These are phyloP conservation scores for Saccharomyces hybrid DNA, from an alignment of 1,139 yeast species.

Conservation along the genomic window DNA sequence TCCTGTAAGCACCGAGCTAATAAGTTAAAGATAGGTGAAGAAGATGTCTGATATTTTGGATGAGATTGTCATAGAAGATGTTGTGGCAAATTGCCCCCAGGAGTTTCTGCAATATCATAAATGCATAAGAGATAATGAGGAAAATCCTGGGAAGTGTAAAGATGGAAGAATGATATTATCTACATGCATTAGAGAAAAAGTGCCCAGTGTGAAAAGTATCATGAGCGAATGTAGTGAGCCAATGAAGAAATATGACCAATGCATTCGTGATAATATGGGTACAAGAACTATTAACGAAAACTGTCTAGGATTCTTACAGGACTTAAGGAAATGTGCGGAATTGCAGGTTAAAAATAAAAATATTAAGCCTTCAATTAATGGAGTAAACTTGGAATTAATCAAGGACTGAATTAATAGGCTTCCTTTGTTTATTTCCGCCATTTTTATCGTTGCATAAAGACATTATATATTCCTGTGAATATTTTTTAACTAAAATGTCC, in stretches of 20 bases:
- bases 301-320: slow-evolving; percentile 14
- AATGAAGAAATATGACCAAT: slow-evolving; percentile 28
- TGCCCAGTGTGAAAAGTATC: slow-evolving; percentile 32
- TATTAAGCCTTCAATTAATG: slow-evolving; percentile 15
- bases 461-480: background rate
- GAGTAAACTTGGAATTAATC: slow-evolving; percentile 2
- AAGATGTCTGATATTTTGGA: slow-evolving; percentile 17
- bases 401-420: background rate
- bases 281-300: slow-evolving; percentile 19
- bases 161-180: slow-evolving; percentile 27
- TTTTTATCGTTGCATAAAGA: background rate
- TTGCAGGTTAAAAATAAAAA: slow-evolving; percentile 13
- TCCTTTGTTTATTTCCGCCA: background rate
- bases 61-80: slow-evolving; percentile 24
- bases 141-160: slow-evolving; percentile 27
- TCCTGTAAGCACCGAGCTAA: background rate
- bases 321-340: slow-evolving; percentile 19
- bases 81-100: slow-evolving; percentile 33
- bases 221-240: slow-evolving; percentile 25
- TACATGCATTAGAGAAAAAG: slow-evolving; percentile 26
- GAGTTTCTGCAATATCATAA: slow-evolving; percentile 32
- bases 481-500: background rate
- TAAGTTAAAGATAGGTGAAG: background rate
- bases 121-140: slow-evolving; percentile 30
- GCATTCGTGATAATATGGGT: slow-evolving; percentile 24